phyloP scores from a whole-genome alignment of 169 alveolate species.

The Eimeria tenella region DNA sequence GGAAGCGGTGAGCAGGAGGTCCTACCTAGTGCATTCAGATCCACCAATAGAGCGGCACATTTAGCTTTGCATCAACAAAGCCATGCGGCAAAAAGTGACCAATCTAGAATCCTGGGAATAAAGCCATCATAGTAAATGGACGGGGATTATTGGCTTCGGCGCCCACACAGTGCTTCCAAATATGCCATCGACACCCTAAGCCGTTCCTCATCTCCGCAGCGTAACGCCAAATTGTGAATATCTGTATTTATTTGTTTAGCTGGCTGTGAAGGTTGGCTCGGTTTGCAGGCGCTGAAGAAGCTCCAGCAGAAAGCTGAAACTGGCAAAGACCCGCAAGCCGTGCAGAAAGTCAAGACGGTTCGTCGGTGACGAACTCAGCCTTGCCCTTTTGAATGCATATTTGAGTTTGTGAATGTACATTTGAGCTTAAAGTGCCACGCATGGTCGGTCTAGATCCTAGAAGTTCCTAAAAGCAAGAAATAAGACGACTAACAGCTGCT shows the following conservation, averaged over 20 bases:
- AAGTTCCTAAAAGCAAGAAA: not conserved
- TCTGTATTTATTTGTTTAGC: not conserved
- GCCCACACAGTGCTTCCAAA: too few relatives aligned
- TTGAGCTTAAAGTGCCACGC: too few relatives aligned
- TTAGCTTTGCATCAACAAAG: too few relatives aligned
- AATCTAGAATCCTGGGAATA: too few relatives aligned
- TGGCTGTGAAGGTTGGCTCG: not conserved
- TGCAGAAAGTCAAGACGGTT: constrained; percentile 11
- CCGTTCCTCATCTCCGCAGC: too few relatives aligned
- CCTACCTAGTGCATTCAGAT: not conserved
- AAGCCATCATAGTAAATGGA: too few relatives aligned
- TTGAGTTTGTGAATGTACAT: not conserved
- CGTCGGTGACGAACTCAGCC: not conserved
- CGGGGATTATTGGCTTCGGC: too few relatives aligned
- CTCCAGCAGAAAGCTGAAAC: constrained; percentile 47
- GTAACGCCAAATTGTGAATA: too few relatives aligned
- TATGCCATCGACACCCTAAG: too few relatives aligned
- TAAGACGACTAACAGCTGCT: not conserved
- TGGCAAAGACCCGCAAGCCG: constrained; percentile 48
- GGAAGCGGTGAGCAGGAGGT: not conserved
- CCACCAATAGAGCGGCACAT: not conserved
- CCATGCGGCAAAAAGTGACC: too few relatives aligned
- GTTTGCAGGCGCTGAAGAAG: constrained; percentile 28
- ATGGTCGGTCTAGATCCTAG: too few relatives aligned
- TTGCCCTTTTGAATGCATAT: not conserved